phyloP scores from a whole-genome alignment of 805 yeast species.

The Cyberlindnera amylophila region DNA sequence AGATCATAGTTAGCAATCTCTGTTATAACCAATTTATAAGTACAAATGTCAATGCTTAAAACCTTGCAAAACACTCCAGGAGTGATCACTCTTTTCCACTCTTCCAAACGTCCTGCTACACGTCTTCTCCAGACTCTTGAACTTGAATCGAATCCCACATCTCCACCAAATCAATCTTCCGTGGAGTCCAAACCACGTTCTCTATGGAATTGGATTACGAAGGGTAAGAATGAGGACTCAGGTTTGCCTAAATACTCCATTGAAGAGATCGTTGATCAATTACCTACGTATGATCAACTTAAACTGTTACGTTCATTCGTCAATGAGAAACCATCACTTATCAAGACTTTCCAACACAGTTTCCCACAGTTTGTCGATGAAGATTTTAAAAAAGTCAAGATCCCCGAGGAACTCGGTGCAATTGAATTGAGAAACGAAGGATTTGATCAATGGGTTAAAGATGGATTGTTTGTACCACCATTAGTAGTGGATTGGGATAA shows the following conservation, averaged over 20 bases:
- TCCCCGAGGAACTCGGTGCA: slow-evolving; percentile 9
- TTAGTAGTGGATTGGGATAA: slow-evolving; percentile 63
- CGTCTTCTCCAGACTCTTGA: slow-evolving; percentile 9
- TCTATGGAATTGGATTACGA: slow-evolving; percentile 17
- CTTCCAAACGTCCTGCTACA: slow-evolving; percentile 18
- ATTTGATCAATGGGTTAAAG: slow-evolving; percentile 16
- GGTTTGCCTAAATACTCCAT: slow-evolving; percentile 5
- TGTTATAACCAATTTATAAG: too few relatives aligned
- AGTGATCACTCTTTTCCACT: slow-evolving; percentile 40
- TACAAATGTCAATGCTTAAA: slow-evolving; percentile 50
- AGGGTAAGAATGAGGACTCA: slow-evolving; percentile 15
- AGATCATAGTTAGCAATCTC: too few relatives aligned
- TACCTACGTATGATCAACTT: slow-evolving; percentile 28
- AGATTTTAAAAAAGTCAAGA: slow-evolving; percentile 7
- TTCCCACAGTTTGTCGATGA: slow-evolving; percentile 23
- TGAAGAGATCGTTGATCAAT: slow-evolving; percentile 11
- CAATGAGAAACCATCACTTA: slow-evolving; percentile 5
- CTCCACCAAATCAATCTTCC: too few relatives aligned
- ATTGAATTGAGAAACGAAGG: slow-evolving; percentile 10
- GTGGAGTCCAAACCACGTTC: slow-evolving; percentile 18
- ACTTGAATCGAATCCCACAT: too few relatives aligned
- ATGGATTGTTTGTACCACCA: slow-evolving; percentile 38
- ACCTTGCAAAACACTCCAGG: slow-evolving; percentile 44
- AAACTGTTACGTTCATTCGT: slow-evolving; percentile 20
- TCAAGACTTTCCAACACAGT: slow-evolving; percentile 15